Conservation (phyloP, 257 asterid genomes). For the Penstemon eatonii region DNA sequence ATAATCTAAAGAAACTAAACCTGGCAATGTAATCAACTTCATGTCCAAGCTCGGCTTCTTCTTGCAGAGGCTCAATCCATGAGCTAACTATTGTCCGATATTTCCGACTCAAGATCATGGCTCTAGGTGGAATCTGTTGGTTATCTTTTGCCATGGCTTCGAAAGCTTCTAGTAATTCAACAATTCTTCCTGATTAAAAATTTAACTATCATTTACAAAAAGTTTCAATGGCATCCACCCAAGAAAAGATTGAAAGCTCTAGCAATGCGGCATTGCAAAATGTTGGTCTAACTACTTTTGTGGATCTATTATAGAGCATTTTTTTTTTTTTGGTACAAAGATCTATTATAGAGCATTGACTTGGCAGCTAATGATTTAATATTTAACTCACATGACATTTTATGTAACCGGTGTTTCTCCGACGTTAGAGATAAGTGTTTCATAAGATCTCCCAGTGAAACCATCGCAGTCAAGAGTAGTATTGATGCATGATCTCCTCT, state of each 20-base stretch:
- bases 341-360: constrained; percentile 12
- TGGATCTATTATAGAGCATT: constrained; percentile 25
- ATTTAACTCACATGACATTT: constrained; percentile 2
- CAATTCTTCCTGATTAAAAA: constrained; percentile 69
- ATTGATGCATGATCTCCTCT: constrained; percentile 8
- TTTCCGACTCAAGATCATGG: constrained; percentile 89
- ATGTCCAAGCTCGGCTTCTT: constrained; percentile 98
- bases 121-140: constrained; percentile 85
- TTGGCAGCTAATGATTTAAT: constrained; percentile 12
- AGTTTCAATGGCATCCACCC: constrained; percentile 1
- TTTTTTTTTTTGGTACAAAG: no score
- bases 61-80: constrained; percentile 99
- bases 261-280: constrained; percentile 11
- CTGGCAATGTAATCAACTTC: constrained; percentile 95
- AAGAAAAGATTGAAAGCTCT: constrained; percentile 17
- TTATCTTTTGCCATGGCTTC: constrained; percentile 86
- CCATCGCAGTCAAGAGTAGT: constrained; percentile 4
- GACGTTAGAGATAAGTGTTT: background rate
- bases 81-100: constrained; percentile 97
- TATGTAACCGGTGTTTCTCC: background rate
- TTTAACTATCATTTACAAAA: constrained; percentile 27
- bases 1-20: constrained; percentile 42
- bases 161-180: constrained; percentile 86
- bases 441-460: background rate
- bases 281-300: constrained; percentile 4